These are phyloP conservation scores for Fusarium chaquense DNA, from an alignment of 2,329 filamentous ascomycete species.

Conservation along the genomic window DNA sequence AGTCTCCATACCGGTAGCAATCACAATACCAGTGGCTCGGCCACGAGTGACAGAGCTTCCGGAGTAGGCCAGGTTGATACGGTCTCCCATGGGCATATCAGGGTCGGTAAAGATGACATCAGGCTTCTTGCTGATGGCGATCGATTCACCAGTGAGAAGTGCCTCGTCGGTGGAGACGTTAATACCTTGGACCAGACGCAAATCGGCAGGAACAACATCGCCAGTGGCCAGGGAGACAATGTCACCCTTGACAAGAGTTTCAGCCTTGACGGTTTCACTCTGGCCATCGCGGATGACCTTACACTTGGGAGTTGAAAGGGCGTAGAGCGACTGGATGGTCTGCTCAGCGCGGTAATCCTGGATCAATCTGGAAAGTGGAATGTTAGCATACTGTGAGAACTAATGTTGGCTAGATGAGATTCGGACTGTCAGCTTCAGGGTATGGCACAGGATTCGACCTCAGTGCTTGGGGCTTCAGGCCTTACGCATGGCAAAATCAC, in stretches of 20 bases:
- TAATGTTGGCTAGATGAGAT: constrained; percentile 24
- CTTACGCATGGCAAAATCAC: constrained; percentile 44
- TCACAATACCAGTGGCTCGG: constrained; percentile 75
- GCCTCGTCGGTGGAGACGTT: constrained; percentile 83
- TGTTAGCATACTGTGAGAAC: constrained; percentile 46
- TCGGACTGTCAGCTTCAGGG: constrained; percentile 47
- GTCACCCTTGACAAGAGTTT: constrained; percentile 73
- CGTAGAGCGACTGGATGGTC: constrained; percentile 71
- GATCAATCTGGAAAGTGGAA: constrained; percentile 58
- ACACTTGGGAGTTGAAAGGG: constrained; percentile 69
- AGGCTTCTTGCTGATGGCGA: constrained; percentile 75
- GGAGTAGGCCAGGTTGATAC: constrained; percentile 77
- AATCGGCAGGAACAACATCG: constrained; percentile 77
- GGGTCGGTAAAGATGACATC: constrained; percentile 64
- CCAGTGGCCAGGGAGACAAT: constrained; percentile 72
- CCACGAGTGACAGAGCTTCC: constrained; percentile 79
- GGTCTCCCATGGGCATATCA: constrained; percentile 74
- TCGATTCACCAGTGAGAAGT: constrained; percentile 78
- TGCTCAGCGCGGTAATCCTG: constrained; percentile 73
- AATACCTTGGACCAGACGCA: constrained; percentile 73
- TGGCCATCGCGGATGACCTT: constrained; percentile 68
- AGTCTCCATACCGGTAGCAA: constrained; percentile 78
- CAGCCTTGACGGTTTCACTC: constrained; percentile 65
- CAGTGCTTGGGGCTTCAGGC: constrained; percentile 47
- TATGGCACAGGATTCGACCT: constrained; percentile 45